Evolutionary conservation across 108 stramenopile species (phyloP).

Genomic region (Discostella pseudostelligera): DNA sequence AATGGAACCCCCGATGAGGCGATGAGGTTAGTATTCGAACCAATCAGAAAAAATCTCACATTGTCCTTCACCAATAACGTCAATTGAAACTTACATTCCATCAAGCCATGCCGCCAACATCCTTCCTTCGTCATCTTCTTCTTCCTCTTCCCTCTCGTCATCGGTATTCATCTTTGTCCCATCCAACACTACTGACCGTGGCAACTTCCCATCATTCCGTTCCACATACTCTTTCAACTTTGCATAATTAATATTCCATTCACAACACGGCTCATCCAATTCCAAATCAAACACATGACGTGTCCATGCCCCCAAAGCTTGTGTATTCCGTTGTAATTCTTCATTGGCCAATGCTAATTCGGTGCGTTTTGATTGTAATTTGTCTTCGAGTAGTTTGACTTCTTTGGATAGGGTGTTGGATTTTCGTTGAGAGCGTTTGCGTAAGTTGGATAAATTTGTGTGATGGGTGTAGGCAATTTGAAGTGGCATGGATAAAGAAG

Average conservation of each 20-base stretch:
- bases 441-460: not conserved
- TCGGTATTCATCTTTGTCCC: conserved; percentile 4
- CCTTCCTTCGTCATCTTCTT: conserved; percentile 32
- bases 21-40: not conserved
- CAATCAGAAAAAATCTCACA: too few species aligned
- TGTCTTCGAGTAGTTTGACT: conserved; percentile 21
- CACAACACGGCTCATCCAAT: conserved; percentile 34
- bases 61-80: too few species aligned
- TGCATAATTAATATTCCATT: conserved; percentile 29
- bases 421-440: conserved; percentile 7
- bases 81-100: conserved; percentile 7
- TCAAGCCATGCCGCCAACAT: conserved; percentile 32
- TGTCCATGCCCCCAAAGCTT: conserved; percentile 29
- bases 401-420: conserved; percentile 17
- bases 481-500: conserved; percentile 27
- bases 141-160: conserved; percentile 22
- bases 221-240: conserved; percentile 26
- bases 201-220: conserved; percentile 24
- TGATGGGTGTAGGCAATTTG: conserved; percentile 44
- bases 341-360: conserved; percentile 31
- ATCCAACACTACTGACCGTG: not conserved
- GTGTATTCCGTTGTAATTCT: conserved; percentile 12
- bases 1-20: not conserved
- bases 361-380: conserved; percentile 29
- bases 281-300: conserved; percentile 41